Conservation (phyloP, 805 yeast genomes). For the Hanseniaspora thailandica region DNA sequence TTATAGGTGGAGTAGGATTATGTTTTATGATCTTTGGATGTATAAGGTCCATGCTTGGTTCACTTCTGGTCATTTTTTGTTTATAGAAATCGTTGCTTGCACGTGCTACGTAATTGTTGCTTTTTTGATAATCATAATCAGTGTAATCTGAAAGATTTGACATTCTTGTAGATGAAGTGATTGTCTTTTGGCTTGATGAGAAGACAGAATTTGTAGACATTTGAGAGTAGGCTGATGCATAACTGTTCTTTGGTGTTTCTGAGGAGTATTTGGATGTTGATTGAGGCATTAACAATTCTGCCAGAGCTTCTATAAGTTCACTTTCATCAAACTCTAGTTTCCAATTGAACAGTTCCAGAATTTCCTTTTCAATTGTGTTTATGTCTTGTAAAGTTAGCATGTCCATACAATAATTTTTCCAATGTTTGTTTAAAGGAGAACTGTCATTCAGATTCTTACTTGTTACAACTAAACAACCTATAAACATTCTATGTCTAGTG, state of each 20-base stretch:
- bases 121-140: not conserved
- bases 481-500: conserved; percentile 82
- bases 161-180: conserved; percentile 3
- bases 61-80: conserved; percentile 1
- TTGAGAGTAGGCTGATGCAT: conserved; percentile 15
- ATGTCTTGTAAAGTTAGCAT: conserved; percentile 65
- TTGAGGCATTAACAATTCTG: conserved; percentile 57
- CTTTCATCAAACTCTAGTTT: conserved; percentile 56
- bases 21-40: not conserved
- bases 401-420: conserved; percentile 90
- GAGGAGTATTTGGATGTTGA: conserved; percentile 11
- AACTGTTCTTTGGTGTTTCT: conserved; percentile 16
- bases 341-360: conserved; percentile 77
- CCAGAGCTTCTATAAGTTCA: conserved; percentile 58
- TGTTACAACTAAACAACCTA: conserved; percentile 80
- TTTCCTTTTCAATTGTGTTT: conserved; percentile 82
- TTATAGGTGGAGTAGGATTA: conserved; percentile 9
- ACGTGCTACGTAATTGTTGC: not conserved
- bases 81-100: not conserved
- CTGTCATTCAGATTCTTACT: conserved; percentile 90
- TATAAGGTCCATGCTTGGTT: not conserved
- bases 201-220: conserved; percentile 6
- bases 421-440: conserved; percentile 88
- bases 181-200: conserved; percentile 12
- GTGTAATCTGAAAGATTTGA: conserved; percentile 5